Evolutionary conservation across 1,284 basidiomycete genomes (phyloP).

Genomic region (Spongispora temasekensis): DNA sequence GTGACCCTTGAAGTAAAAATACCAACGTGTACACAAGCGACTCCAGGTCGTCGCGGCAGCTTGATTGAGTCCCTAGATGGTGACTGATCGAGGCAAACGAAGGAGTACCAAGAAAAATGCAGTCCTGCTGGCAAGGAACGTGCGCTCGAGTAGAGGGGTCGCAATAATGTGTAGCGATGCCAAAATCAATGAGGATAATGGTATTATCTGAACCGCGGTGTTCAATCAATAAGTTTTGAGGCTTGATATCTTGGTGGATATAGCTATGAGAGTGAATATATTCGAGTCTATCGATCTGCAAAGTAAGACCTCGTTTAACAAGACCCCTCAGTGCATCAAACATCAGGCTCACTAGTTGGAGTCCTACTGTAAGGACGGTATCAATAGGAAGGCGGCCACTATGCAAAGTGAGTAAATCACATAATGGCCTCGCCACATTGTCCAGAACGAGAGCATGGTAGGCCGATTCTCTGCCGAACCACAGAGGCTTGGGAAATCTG

Average conservation of each 20-base stretch:
- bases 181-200: neutral
- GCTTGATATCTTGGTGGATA: neutral
- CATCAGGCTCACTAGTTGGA: neutral
- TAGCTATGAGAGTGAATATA: neutral
- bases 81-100: neutral
- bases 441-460: neutral
- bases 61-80: neutral
- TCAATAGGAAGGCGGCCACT: neutral
- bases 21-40: neutral
- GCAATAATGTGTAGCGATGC: neutral
- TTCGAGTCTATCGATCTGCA: neutral
- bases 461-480: neutral
- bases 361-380: neutral
- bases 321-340: too few species aligned
- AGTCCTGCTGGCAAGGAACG: neutral
- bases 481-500: neutral
- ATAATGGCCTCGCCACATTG: neutral
- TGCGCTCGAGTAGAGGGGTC: neutral
- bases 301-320: too few species aligned
- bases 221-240: neutral
- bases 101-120: neutral
- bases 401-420: neutral
- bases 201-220: neutral
- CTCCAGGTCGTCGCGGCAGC: neutral
- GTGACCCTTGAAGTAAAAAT: neutral